These are phyloP conservation scores for Benincasa hispida DNA, from an alignment of 306 rosid genomes.

Conservation along the genomic window DNA sequence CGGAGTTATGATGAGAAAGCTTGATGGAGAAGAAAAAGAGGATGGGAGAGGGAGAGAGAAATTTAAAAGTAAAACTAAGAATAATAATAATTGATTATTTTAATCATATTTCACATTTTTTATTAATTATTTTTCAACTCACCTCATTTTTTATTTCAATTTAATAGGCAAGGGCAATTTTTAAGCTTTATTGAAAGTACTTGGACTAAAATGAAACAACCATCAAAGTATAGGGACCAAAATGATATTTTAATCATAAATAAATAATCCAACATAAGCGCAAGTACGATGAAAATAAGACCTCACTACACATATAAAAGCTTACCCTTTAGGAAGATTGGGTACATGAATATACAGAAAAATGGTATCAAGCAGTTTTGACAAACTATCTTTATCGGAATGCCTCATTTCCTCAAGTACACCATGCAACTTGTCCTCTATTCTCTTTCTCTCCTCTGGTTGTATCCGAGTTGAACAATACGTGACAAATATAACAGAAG, in stretches of 20 bases:
- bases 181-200: too few species aligned
- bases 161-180: too few species aligned
- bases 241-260: too few species aligned
- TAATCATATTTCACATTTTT: too few species aligned
- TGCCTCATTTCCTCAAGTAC: conserved; percentile 42
- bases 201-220: too few species aligned
- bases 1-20: neutral
- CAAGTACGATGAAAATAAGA: neutral
- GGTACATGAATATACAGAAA: conserved; percentile 65
- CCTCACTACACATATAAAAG: neutral
- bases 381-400: conserved; percentile 14
- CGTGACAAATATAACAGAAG: conserved; percentile 43
- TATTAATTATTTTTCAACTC: too few species aligned
- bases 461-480: conserved; percentile 58
- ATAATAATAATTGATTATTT: too few species aligned
- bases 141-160: too few species aligned
- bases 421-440: conserved; percentile 43
- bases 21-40: too few species aligned
- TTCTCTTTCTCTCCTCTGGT: conserved; percentile 26
- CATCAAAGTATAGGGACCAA: too few species aligned
- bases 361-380: conserved; percentile 40
- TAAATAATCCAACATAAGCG: neutral
- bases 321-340: conserved; percentile 76
- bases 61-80: too few species aligned
- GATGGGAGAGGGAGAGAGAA: neutral